phyloP scores from a whole-genome alignment of 768 basidiomycete species.

The Lactarius sp. region DNA sequence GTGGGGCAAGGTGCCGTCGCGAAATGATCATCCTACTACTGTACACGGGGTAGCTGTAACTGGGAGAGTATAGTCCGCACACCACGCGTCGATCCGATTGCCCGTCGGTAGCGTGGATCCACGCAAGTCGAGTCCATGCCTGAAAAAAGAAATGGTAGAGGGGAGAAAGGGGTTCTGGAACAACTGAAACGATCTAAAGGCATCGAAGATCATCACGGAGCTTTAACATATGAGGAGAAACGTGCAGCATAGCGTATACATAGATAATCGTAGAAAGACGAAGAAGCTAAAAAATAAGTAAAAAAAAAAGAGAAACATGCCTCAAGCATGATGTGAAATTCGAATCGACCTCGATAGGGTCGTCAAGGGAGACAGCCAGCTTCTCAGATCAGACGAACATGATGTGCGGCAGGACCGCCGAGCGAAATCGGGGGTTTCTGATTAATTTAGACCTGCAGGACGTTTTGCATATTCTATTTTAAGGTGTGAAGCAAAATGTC shows the following conservation, averaged over 20 bases:
- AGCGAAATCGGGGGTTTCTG: neutral
- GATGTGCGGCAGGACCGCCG: neutral
- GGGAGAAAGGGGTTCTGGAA: neutral
- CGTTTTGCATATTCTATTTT: slow-evolving; percentile 16
- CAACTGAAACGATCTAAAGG: neutral
- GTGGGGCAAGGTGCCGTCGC: neutral
- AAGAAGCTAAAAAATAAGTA: neutral
- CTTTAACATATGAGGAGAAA: neutral
- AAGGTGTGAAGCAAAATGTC: neutral
- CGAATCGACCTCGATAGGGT: neutral
- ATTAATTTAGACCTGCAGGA: slow-evolving; percentile 7
- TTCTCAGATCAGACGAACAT: neutral
- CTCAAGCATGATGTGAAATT: slow-evolving; percentile 1
- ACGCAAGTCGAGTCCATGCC: neutral
- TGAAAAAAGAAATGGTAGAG: neutral
- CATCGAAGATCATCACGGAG: neutral
- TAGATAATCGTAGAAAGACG: neutral
- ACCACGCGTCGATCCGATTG: too few relatives aligned
- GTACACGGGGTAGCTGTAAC: neutral
- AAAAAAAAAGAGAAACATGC: neutral
- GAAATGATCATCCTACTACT: too few relatives aligned
- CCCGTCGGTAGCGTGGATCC: neutral
- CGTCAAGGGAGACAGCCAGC: neutral
- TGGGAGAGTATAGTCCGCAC: neutral
- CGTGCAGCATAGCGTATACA: neutral